Base-by-base conservation (phyloP, 768 basidiomycete species). In the Suillus decipiens region DNA sequence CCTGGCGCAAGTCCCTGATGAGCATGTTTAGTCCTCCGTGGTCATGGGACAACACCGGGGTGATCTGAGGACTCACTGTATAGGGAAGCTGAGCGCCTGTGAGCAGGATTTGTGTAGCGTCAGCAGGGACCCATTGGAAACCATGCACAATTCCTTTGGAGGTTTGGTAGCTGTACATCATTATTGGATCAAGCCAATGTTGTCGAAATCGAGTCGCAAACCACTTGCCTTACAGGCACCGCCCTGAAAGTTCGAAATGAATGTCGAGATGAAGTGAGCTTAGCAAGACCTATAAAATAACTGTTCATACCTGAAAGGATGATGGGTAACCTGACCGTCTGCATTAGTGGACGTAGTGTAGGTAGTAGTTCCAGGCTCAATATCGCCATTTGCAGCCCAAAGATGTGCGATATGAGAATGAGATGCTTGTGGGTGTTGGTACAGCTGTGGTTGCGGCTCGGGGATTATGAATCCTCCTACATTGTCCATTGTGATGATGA, bases 281-380 rank as follows among this genome's bases (percentile, higher is more conserved):
- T 48, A n/a, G 57, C 11, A 42, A 47, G 47, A 53, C 2, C 10
- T 33, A 5, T 19, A 56, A 45, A 54, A 61, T 53, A 33, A 2
- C 1, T 15, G 47, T 36, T 76, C 86, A 66, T 69, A 89, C 90
- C 79, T 92, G 84, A 91, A 93, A 19, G 86, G 82, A 69, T 92
- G 87, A 71, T 92, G 92, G 59, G 81, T 70, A 37, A 84, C 61
- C 65, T 81, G 79, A 19, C 90, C 91, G 77, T 92, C 86, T 47
- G 83, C 78, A 3, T 80, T 80, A 1, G 78, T 82, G 1, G 84
- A 81, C 12, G 89, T 90, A 0, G 89, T 89, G 67, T 90, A 92
- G n/a, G 89, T 90, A 68, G 89, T 80, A 43, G 89, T 76, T n/a
- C 89, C 90, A 42, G 89, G 82, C 36, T 79, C 76, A 61, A 90